These are phyloP conservation scores for Erodium chrysanthum DNA, from an alignment of 441 rosid genomes.

Conservation along the genomic window DNA sequence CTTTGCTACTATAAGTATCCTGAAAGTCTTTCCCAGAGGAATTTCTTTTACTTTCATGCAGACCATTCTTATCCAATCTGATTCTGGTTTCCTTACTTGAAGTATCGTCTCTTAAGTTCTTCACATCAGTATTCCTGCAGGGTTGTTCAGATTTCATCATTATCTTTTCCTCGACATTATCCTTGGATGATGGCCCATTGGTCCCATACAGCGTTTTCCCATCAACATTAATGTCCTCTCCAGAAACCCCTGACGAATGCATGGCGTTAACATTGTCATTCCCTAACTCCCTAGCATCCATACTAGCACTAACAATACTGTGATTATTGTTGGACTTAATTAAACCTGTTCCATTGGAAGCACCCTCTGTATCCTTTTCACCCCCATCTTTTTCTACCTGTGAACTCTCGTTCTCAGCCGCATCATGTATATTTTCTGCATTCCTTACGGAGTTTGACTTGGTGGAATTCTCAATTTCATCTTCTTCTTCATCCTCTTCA, in stretches of 20 bases:
- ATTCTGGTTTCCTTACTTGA: conserved; percentile 29
- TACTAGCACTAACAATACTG: conserved; percentile 19
- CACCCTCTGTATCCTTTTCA: conserved; percentile 22
- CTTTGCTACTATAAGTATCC: conserved; percentile 30
- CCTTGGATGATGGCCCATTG: conserved; percentile 26
- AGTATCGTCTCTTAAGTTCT: conserved; percentile 29
- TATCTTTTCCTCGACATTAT: conserved; percentile 23
- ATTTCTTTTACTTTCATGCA: conserved; percentile 35
- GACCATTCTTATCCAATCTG: conserved; percentile 31
- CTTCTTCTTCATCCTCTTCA: conserved; percentile 52
- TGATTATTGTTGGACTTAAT: conserved; percentile 19
- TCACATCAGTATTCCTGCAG: conserved; percentile 23
- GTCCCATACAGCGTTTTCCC: conserved; percentile 21
- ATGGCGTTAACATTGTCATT: conserved; percentile 9
- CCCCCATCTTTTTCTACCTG: conserved; percentile 25
- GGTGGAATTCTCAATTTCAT: conserved; percentile 38
- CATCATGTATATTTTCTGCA: conserved; percentile 26
- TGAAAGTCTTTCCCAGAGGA: conserved; percentile 27
- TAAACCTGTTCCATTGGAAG: conserved; percentile 16
- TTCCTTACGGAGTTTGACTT: conserved; percentile 23
- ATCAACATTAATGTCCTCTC: conserved; percentile 17
- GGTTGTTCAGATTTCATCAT: conserved; percentile 24
- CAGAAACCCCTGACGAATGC: conserved; percentile 25
- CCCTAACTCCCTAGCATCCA: conserved; percentile 19
- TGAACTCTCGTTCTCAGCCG: conserved; percentile 32